Evolutionary conservation across 768 basidiomycete species (phyloP).

Genomic region (Crassisporium funariophilum): DNA sequence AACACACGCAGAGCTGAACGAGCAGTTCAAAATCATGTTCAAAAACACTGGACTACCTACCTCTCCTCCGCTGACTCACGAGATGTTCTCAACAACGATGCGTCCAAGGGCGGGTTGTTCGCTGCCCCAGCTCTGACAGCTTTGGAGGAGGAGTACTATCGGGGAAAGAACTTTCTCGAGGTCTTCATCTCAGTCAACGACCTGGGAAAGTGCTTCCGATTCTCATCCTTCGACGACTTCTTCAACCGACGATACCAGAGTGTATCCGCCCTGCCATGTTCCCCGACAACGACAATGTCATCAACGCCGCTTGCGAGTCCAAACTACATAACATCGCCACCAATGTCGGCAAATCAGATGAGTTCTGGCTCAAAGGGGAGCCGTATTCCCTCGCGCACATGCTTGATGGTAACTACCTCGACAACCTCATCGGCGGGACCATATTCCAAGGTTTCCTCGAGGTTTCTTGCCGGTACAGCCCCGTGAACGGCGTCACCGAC

Average conservation of each 20-base stretch:
- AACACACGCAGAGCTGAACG: too few species aligned
- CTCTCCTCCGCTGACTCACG: too few species aligned
- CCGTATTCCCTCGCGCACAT: slow-evolving; percentile 62
- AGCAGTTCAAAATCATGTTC: too few species aligned
- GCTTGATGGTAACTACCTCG: slow-evolving; percentile 44
- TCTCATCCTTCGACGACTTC: slow-evolving; percentile 54
- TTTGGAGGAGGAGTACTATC: too few species aligned
- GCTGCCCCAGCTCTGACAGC: too few species aligned
- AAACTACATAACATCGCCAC: slow-evolving; percentile 41
- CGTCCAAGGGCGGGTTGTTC: too few species aligned
- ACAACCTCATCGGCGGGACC: slow-evolving; percentile 50
- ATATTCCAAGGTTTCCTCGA: slow-evolving; percentile 62
- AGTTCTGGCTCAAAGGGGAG: slow-evolving; percentile 65
- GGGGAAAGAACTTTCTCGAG: too few species aligned
- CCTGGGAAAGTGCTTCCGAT: too few species aligned
- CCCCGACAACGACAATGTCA: slow-evolving; percentile 30
- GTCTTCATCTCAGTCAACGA: too few species aligned
- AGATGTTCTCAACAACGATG: too few species aligned
- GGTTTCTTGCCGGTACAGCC: slow-evolving; percentile 68
- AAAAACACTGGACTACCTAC: too few species aligned
- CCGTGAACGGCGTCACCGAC: slow-evolving; percentile 47
- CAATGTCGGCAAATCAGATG: slow-evolving; percentile 42
- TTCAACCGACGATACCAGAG: slow-evolving; percentile 49
- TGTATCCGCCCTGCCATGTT: slow-evolving; percentile 40
- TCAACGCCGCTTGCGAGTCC: slow-evolving; percentile 59